These are phyloP conservation scores for Parascedosporium putredinis DNA, from an alignment of 2,329 filamentous ascomycete species.

Conservation along the genomic window DNA sequence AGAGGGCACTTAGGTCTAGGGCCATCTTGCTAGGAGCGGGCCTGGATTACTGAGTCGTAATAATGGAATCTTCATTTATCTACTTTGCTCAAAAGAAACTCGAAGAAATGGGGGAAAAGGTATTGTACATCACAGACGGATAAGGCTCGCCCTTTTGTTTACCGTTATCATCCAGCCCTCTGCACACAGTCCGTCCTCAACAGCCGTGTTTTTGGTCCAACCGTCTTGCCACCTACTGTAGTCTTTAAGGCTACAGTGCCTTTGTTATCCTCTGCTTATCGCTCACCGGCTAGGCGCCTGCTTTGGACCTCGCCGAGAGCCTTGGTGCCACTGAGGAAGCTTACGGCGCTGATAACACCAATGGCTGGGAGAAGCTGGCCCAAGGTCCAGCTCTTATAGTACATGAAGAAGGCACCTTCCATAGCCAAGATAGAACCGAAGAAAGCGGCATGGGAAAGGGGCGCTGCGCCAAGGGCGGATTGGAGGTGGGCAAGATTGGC, in stretches of 20 bases:
- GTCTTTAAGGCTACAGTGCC: too few relatives aligned
- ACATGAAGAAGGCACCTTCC: slow-evolving; percentile 88
- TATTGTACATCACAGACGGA: neutral
- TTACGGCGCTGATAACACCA: slow-evolving; percentile 54
- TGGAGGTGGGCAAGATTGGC: slow-evolving; percentile 71
- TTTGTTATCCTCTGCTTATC: slow-evolving; percentile 24
- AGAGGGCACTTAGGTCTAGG: too few relatives aligned
- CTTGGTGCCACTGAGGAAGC: slow-evolving; percentile 79
- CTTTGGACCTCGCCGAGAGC: slow-evolving; percentile 89
- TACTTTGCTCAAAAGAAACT: neutral
- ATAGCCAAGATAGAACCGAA: slow-evolving; percentile 78
- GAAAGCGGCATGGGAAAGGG: slow-evolving; percentile 74
- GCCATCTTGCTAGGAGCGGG: too few relatives aligned
- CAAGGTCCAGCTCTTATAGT: slow-evolving; percentile 85
- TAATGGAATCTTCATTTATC: too few relatives aligned
- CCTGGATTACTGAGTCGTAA: too few relatives aligned
- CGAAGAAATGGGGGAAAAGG: neutral
- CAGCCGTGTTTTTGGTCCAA: too few relatives aligned
- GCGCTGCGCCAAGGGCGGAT: slow-evolving; percentile 65
- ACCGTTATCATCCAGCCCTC: neutral
- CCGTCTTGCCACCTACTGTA: too few relatives aligned
- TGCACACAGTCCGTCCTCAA: neutral
- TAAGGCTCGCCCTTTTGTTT: neutral
- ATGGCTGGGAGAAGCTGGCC: slow-evolving; percentile 78
- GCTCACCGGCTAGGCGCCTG: slow-evolving; percentile 66